phyloP scores from a whole-genome alignment of 208 protist genomes.

The Leishmania gerbilli region DNA sequence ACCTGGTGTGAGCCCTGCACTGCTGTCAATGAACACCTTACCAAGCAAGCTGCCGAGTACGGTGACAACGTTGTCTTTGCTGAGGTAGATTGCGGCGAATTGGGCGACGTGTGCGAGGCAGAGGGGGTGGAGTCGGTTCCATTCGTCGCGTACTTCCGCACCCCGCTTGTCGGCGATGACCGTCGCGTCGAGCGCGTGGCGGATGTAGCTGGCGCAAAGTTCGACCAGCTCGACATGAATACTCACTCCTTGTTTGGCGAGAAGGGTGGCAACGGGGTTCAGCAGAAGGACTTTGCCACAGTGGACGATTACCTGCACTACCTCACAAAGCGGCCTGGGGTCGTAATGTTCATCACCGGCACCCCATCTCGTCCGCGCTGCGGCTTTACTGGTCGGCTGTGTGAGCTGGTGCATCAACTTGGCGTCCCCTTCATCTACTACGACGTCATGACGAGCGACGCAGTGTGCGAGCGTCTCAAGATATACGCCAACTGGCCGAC shows the following conservation, averaged over 20 bases:
- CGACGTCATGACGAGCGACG: conserved; percentile 91
- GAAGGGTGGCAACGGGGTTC: conserved; percentile 49
- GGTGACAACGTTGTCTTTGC: conserved; percentile 67
- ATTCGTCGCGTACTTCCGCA: conserved; percentile 88
- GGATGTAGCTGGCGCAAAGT: conserved; percentile 77
- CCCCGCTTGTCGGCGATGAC: conserved; percentile 20
- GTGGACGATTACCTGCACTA: conserved; percentile 85
- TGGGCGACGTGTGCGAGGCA: conserved; percentile 67
- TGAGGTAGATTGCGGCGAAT: conserved; percentile 75
- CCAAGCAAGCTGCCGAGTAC: conserved; percentile 40
- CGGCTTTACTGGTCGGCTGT: conserved; percentile 87
- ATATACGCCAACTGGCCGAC: conserved; percentile 93
- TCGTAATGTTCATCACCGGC: conserved; percentile 94
- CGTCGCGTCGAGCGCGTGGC: conserved; percentile 66
- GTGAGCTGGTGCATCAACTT: conserved; percentile 75
- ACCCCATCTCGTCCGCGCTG: conserved; percentile 88
- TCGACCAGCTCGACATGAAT: conserved; percentile 80
- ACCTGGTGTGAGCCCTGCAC: conserved; percentile 91
- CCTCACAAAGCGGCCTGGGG: conserved; percentile 73
- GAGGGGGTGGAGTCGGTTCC: conserved; percentile 90
- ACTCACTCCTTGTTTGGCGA: conserved; percentile 76
- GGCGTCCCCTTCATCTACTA: conserved; percentile 79
- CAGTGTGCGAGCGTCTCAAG: conserved; percentile 90
- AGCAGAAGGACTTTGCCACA: conserved; percentile 51
- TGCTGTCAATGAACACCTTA: conserved; percentile 60